phyloP scores from a whole-genome alignment of 2,329 filamentous ascomycete genomes.

The Hymenoscyphus fructigenus region DNA sequence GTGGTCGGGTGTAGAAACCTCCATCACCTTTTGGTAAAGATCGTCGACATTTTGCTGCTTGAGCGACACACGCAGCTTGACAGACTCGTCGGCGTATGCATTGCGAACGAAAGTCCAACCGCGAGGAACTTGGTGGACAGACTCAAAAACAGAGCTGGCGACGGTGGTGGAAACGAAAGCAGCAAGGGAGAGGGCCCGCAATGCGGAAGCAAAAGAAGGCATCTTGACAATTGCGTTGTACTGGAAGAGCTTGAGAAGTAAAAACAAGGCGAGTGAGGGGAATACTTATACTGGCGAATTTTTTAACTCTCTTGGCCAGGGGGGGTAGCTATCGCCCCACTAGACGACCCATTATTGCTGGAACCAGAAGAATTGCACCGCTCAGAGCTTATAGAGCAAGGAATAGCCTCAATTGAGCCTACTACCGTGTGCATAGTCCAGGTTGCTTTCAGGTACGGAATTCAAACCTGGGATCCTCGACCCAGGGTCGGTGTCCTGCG shows the following conservation, averaged over 20 bases:
- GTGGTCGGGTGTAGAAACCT: constrained; percentile 47
- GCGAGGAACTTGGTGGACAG: constrained; percentile 19
- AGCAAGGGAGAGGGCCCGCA: constrained; percentile 20
- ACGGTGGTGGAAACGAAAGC: constrained; percentile 12
- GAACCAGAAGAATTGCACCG: neutral
- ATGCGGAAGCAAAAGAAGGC: constrained; percentile 15
- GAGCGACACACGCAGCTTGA: constrained; percentile 24
- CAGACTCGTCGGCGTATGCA: constrained; percentile 17
- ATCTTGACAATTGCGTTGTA: constrained; percentile 15
- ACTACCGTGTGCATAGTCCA: neutral
- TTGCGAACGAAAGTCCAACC: constrained; percentile 24
- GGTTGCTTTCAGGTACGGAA: neutral
- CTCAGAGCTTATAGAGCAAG: neutral
- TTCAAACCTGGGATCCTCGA: neutral
- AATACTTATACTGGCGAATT: constrained; percentile 8
- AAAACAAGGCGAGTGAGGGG: constrained; percentile 4
- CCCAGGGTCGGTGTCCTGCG: neutral
- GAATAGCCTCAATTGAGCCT: neutral
- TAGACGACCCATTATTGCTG: neutral
- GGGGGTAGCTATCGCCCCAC: neutral
- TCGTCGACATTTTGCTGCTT: constrained; percentile 27
- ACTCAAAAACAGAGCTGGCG: constrained; percentile 23
- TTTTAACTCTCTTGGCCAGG: neutral
- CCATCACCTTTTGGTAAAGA: constrained; percentile 26
- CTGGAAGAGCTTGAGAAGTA: constrained; percentile 7